These are phyloP conservation scores for Usnea hakonensis DNA, from an alignment of 495 filamentous ascomycete genomes.

Conservation along the genomic window DNA sequence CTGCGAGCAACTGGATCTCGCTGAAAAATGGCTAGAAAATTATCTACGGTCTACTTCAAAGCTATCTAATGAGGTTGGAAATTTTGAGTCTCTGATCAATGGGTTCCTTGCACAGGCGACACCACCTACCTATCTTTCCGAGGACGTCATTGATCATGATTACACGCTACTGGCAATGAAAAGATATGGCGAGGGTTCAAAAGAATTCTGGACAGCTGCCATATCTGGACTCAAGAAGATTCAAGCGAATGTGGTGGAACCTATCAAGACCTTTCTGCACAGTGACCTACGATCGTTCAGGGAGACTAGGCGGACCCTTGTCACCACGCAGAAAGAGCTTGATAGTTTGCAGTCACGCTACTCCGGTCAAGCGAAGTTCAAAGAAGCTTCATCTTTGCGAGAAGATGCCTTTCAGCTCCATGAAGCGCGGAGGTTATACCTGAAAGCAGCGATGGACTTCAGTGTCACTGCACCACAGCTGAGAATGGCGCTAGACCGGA, in stretches of 20 bases:
- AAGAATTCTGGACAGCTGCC: conserved; percentile 78
- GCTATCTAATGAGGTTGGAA: conserved; percentile 62
- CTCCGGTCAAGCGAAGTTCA: conserved; percentile 76
- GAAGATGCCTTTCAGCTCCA: conserved; percentile 97
- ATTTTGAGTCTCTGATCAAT: conserved; percentile 62
- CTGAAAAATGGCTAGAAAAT: conserved; percentile 89
- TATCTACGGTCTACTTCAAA: conserved; percentile 74
- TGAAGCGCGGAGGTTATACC: conserved; percentile 83
- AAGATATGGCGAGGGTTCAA: conserved; percentile 72
- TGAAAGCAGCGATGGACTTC: conserved; percentile 89
- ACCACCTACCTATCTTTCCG: conserved; percentile 63
- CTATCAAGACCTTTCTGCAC: conserved; percentile 65
- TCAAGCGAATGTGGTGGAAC: conserved; percentile 69
- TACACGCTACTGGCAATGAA: conserved; percentile 84
- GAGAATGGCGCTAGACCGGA: conserved; percentile 67
- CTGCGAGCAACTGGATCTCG: conserved; percentile 79
- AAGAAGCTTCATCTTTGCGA: conserved; percentile 80
- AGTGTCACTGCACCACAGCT: conserved; percentile 79
- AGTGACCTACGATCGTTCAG: conserved; percentile 65
- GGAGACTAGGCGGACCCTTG: conserved; percentile 66
- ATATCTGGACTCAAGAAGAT: conserved; percentile 63
- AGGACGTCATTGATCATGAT: conserved; percentile 85
- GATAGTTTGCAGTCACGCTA: conserved; percentile 75
- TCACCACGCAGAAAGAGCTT: conserved; percentile 73
- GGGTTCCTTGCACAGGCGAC: conserved; percentile 63